Conservation (phyloP, 192 early-diverging fungal species). For the Coemansia sp. region DNA sequence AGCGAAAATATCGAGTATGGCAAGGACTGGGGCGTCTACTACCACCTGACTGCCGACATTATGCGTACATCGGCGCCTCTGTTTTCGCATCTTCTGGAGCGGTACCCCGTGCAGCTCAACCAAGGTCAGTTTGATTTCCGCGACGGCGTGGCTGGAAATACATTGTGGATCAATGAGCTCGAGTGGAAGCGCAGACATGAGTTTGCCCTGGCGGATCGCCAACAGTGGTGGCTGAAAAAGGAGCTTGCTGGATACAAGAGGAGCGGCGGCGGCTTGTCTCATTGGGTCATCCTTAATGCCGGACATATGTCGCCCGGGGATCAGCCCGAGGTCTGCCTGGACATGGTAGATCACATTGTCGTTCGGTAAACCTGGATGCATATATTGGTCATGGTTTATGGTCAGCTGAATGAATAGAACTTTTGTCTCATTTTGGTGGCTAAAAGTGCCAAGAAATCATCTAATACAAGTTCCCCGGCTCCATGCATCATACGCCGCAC, state of each 20-base stretch:
- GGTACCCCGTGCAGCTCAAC: slow-evolving; percentile 60
- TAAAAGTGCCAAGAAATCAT: not conserved
- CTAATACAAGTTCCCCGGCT: not conserved
- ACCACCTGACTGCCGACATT: slow-evolving; percentile 58
- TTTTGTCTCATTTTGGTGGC: not conserved
- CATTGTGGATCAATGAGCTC: slow-evolving; percentile 65
- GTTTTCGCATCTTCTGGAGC: slow-evolving; percentile 59
- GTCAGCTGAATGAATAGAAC: not conserved
- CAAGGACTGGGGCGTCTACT: slow-evolving; percentile 57
- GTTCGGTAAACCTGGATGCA: not conserved
- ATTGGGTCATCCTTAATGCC: slow-evolving; percentile 64
- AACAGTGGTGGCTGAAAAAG: slow-evolving; percentile 45
- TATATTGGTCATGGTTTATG: not conserved
- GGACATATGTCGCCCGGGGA: slow-evolving; percentile 78
- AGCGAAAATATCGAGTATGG: slow-evolving; percentile 50
- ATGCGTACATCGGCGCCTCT: slow-evolving; percentile 63
- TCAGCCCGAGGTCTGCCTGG: slow-evolving; percentile 52
- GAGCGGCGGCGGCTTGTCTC: slow-evolving; percentile 53
- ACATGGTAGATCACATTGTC: slow-evolving; percentile 42
- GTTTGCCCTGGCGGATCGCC: slow-evolving; percentile 57
- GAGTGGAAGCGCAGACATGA: slow-evolving; percentile 50
- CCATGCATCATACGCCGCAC: not conserved
- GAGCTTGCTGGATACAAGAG: slow-evolving; percentile 64
- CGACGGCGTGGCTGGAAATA: slow-evolving; percentile 68
- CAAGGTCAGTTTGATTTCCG: slow-evolving; percentile 87